A percentile compares a stretch with the other conserved stretches of the same genome.
phyloP scores from a whole-genome alignment of 176 grass and related monocot species.

The Lolium rigidum region DNA sequence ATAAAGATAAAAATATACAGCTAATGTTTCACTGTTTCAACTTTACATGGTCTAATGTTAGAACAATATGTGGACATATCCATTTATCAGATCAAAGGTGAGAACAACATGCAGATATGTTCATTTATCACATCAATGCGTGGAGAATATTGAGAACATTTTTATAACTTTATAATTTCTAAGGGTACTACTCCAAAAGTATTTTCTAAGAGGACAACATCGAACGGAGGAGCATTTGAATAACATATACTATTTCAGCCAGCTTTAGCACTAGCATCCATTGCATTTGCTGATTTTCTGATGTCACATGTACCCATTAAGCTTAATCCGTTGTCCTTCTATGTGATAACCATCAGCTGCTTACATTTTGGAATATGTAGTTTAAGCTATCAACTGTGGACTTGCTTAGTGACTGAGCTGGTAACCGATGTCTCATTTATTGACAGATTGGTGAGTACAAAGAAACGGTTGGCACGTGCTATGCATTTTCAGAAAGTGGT shows the following conservation, averaged over 20 bases:
- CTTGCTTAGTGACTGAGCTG: neutral
- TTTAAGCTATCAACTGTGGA: neutral
- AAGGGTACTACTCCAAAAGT: neutral
- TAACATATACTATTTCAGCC: neutral
- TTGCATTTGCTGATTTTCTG: neutral
- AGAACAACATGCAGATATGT: no score
- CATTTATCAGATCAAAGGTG: no score
- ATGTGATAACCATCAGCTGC: neutral
- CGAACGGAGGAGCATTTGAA: neutral
- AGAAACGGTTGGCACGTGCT: constrained; percentile 88
- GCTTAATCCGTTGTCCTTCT: neutral
- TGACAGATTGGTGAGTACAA: constrained; percentile 84
- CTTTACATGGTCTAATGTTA: neutral
- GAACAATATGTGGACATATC: no score
- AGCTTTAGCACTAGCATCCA: neutral
- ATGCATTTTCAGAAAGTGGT: constrained; percentile 78
- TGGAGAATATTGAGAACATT: neutral
- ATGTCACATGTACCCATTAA: neutral
- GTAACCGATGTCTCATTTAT: constrained; percentile 12
- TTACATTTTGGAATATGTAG: neutral
- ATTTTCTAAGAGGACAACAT: neutral
- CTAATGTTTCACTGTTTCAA: neutral
- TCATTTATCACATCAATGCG: no score
- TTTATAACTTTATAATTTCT: neutral
- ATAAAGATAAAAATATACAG: neutral